Evolutionary conservation across 306 rosid genomes (phyloP).

Genomic region (Castanea sativa): DNA sequence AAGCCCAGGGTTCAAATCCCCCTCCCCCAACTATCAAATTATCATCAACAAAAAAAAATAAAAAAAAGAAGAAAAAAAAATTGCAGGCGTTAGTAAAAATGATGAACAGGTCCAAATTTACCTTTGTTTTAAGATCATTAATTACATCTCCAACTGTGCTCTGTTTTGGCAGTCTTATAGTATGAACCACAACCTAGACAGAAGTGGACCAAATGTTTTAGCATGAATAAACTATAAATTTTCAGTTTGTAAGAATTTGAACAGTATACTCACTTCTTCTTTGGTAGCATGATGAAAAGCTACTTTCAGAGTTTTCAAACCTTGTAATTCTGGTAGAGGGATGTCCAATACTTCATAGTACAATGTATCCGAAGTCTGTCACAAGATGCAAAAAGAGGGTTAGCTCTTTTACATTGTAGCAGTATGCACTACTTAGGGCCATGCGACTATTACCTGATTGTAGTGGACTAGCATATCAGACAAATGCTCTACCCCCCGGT

Average conservation of each 20-base stretch:
- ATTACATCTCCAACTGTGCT: conserved; percentile 90
- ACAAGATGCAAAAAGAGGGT: conserved; percentile 14
- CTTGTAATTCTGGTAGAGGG: conserved; percentile 93
- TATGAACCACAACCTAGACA: conserved; percentile 74
- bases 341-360: conserved; percentile 91
- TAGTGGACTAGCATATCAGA: conserved; percentile 91
- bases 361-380: conserved; percentile 79
- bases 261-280: conserved; percentile 69
- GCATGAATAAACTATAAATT: neutral
- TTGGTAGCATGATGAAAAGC: conserved; percentile 83
- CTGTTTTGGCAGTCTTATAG: conserved; percentile 83
- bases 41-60: too few relatives aligned
- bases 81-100: neutral
- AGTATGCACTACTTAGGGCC: conserved; percentile 14
- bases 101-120: conserved; percentile 12
- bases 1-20: too few relatives aligned
- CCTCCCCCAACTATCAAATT: too few relatives aligned
- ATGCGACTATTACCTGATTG: conserved; percentile 62
- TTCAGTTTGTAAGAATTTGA: conserved; percentile 10
- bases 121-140: conserved; percentile 82
- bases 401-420: conserved; percentile 8
- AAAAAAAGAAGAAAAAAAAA: too few relatives aligned
- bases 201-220: neutral
- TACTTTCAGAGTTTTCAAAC: conserved; percentile 83
- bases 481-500: conserved; percentile 76